These are phyloP conservation scores for Filobasidium floriforme DNA, from an alignment of 768 basidiomycete genomes.

Conservation along the genomic window DNA sequence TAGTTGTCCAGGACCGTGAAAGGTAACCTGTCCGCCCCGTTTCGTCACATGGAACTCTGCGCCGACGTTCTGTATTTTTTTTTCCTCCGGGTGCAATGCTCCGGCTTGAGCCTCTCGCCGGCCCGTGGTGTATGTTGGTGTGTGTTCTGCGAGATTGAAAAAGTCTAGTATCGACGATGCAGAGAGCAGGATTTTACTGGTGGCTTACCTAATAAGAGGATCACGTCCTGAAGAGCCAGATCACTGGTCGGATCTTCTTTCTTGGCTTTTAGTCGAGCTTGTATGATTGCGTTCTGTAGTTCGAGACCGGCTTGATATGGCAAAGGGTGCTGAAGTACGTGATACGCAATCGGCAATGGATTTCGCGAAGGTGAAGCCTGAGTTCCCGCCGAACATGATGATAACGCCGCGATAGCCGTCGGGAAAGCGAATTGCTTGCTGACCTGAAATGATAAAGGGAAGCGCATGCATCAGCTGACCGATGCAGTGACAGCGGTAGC, in stretches of 20 bases:
- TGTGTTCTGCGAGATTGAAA: constrained; percentile 58
- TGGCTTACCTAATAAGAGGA: constrained; percentile 41
- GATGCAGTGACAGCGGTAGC: no score
- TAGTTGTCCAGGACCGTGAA: constrained; percentile 94
- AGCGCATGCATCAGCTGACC: no score
- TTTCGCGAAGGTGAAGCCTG: neutral
- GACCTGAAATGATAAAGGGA: neutral
- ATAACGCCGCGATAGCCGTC: constrained; percentile 1
- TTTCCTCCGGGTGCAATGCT: constrained; percentile 51
- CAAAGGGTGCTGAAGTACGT: constrained; percentile 68
- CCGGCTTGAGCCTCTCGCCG: constrained; percentile 61
- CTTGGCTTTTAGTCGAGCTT: constrained; percentile 26
- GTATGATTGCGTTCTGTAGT: constrained; percentile 45
- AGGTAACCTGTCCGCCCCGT: constrained; percentile 89
- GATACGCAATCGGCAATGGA: constrained; percentile 59
- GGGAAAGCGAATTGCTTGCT: constrained; percentile 4
- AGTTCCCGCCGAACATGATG: neutral
- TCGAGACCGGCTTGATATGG: constrained; percentile 55
- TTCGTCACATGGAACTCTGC: constrained; percentile 77
- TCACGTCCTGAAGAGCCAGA: constrained; percentile 34
- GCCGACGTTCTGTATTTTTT: constrained; percentile 64
- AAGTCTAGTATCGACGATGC: no score
- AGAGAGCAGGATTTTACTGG: constrained; percentile 15
- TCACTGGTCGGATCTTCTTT: constrained; percentile 23
- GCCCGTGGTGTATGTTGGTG: constrained; percentile 92